Percentiles rank a stretch among this genome's conserved stretches.
Evolutionary conservation across 2,329 filamentous ascomycete species (phyloP).

Genomic region (Calonectria hawksworthii): DNA sequence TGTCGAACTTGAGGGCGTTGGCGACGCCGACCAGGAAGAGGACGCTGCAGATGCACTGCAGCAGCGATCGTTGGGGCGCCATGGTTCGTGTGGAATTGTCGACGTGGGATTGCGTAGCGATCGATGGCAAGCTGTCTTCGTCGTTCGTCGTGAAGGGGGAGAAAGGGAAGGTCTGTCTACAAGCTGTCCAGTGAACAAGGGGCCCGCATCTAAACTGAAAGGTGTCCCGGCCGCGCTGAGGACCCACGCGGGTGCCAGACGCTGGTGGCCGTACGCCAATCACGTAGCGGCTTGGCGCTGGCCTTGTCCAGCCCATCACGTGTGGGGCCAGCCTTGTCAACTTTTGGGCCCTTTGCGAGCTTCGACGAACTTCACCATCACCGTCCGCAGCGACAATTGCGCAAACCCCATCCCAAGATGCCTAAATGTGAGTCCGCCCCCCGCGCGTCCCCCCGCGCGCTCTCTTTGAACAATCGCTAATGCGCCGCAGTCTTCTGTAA

Average conservation of each 20-base stretch:
- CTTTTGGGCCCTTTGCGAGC: conserved; percentile 37
- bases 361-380: conserved; percentile 22
- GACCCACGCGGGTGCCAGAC: conserved; percentile 37
- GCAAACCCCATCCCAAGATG: conserved; percentile 69
- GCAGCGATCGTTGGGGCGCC: conserved; percentile 64
- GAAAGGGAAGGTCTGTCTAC: conserved; percentile 32
- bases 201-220: conserved; percentile 46
- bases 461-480: conserved; percentile 52
- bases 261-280: conserved; percentile 36
- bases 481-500: conserved; percentile 42
- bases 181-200: conserved; percentile 32
- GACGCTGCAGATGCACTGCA: conserved; percentile 72
- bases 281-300: conserved; percentile 29
- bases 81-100: conserved; percentile 50
- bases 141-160: conserved; percentile 18
- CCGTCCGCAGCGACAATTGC: conserved; percentile 30
- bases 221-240: conserved; percentile 48
- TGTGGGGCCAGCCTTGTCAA: conserved; percentile 49
- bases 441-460: conserved; percentile 22
- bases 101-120: conserved; percentile 6
- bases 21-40: conserved; percentile 68
- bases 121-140: conserved; percentile 21
- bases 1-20: conserved; percentile 92
- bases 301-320: conserved; percentile 46
- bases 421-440: conserved; percentile 81